Evolutionary conservation across 2,329 filamentous ascomycete species (phyloP).

Genomic region (Calonectria pauciramosa): DNA sequence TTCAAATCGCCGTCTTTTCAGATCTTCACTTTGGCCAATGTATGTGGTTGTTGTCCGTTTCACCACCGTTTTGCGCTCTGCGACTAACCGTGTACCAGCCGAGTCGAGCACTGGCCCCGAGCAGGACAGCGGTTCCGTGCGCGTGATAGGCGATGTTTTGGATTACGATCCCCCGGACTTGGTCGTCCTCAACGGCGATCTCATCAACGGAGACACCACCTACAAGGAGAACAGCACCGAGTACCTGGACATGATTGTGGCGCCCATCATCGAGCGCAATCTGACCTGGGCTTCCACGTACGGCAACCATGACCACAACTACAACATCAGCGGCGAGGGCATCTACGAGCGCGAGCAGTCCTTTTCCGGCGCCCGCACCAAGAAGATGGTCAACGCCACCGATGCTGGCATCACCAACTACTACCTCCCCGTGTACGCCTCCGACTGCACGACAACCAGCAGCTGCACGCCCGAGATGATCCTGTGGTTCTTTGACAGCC

Average conservation of each 20-base stretch:
- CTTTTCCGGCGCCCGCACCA: constrained; percentile 56
- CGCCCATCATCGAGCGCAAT: constrained; percentile 67
- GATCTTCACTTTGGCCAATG: constrained; percentile 44
- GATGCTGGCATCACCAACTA: constrained; percentile 62
- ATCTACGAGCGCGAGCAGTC: constrained; percentile 59
- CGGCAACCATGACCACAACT: constrained; percentile 77
- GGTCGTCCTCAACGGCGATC: constrained; percentile 79
- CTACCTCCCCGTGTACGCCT: constrained; percentile 59
- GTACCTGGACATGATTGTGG: constrained; percentile 72
- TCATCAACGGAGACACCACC: constrained; percentile 77
- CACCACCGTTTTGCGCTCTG: not conserved
- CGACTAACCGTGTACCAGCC: constrained; percentile 17
- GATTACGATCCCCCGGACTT: constrained; percentile 69
- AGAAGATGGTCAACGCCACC: constrained; percentile 53
- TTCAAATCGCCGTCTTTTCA: constrained; percentile 42
- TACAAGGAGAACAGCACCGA: constrained; percentile 65
- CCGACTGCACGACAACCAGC: constrained; percentile 46
- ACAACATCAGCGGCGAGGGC: constrained; percentile 65
- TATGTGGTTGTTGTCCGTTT: not conserved
- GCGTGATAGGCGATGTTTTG: constrained; percentile 71
- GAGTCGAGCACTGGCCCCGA: constrained; percentile 50
- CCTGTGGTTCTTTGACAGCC: constrained; percentile 81
- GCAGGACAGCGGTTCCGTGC: constrained; percentile 69
- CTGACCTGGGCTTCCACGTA: constrained; percentile 77
- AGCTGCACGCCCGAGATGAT: constrained; percentile 60